A percentile compares a stretch with the other conserved stretches of the same genome.
These are phyloP conservation scores for Prunus armeniaca DNA, from an alignment of 306 rosid species.

Conservation along the genomic window DNA sequence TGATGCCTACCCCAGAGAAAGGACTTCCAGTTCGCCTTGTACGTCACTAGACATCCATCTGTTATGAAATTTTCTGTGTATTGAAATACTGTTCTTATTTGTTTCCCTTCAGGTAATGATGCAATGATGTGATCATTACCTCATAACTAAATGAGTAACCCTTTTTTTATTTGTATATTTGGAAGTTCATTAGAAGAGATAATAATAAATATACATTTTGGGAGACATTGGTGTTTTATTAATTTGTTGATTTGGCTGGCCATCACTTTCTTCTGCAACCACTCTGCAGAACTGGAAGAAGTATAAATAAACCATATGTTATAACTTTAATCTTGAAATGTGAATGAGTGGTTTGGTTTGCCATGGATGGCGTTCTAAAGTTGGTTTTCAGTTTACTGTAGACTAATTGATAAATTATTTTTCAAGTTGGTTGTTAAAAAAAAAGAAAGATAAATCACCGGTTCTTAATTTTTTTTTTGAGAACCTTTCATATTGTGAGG, in stretches of 20 bases:
- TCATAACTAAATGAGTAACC: background rate
- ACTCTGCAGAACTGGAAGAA: background rate
- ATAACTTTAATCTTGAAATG: too few species aligned
- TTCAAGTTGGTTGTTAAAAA: too few species aligned
- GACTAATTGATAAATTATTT: too few species aligned
- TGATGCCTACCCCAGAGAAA: conserved; percentile 44
- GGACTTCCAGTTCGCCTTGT: conserved; percentile 34
- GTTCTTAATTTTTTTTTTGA: too few species aligned
- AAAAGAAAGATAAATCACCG: too few species aligned
- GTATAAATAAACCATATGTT: too few species aligned
- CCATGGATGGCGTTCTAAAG: background rate
- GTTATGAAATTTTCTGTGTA: background rate
- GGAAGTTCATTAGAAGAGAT: background rate
- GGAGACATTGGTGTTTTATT: background rate
- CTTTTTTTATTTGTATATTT: background rate
- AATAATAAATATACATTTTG: background rate
- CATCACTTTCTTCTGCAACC: background rate
- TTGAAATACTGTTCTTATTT: background rate
- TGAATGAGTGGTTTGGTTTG: background rate
- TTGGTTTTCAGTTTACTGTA: background rate
- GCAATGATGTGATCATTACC: background rate
- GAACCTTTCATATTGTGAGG: too few species aligned
- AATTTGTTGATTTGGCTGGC: background rate
- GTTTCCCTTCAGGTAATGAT: background rate
- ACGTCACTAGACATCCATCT: conserved; percentile 1